Base-by-base conservation (phyloP, 139 green algal species). In the Deuterostichococcus epilithicus region DNA sequence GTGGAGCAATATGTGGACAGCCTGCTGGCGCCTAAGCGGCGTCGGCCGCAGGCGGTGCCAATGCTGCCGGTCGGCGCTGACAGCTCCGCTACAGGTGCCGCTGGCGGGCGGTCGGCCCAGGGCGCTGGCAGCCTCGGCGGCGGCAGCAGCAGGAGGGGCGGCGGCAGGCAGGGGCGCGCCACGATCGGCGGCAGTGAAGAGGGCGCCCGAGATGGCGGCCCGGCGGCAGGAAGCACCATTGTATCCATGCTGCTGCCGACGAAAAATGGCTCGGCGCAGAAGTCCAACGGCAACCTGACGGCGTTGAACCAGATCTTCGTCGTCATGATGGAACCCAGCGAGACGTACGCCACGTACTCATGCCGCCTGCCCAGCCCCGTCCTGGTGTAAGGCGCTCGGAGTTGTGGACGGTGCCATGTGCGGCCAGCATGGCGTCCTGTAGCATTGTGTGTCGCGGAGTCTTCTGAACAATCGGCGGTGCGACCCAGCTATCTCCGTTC, bases 211-310 rank as follows among this genome's bases (percentile, higher is more conserved):
- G 66, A 5, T 36, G 28, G 58, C 69, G 13, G 18, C 37, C 23
- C 36, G 5, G 70, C 52, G 33, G 42, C 72, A 4, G 33, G 18
- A 63, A 13, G 52, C 52, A n/a, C 74, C 0, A 66, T 88, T 13
- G 84, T 88, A 18, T 88, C 84, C 26, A 39, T 88, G 23, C 74
- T 88, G 72, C 76, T 88, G 67, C 84, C 84, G 0, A 78, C 82
- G 18, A 13, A 20, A 5, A 63, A 63, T 28, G 52, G 18, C 13
- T 63, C 52, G 52, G 10, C 18, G 52, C 85, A 86, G 18, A 34
- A 78, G 70, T 10, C 47, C 34, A 47, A 42, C 22, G 79, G 72
- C 66, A 45, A 76, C 45, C 73, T 88, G n/a, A 60, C 52, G 18
- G 44, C n/a, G 13, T 30, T 87, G 25, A 76, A 88, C 72, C 77